phyloP scores from a whole-genome alignment of 305 asterid species.

The Euphrasia arctica region DNA sequence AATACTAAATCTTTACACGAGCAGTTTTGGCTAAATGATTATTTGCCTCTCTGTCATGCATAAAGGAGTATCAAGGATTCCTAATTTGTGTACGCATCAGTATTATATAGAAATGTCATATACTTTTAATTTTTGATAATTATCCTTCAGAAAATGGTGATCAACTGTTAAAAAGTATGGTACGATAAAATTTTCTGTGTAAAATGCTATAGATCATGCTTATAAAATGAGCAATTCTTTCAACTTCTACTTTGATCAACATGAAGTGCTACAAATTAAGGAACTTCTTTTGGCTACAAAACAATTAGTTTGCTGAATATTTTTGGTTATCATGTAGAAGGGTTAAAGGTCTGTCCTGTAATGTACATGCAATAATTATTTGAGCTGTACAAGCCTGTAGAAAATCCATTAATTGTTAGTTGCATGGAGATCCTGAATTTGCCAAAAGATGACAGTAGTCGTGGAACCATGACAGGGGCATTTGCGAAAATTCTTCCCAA shows the following conservation, averaged over 20 bases:
- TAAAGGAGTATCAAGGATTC: neutral
- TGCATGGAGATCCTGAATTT: constrained; percentile 78
- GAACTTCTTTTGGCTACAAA: constrained; percentile 5
- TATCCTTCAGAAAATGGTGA: neutral
- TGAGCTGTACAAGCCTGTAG: constrained; percentile 78
- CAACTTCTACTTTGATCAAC: neutral
- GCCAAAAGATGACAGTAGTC: constrained; percentile 48
- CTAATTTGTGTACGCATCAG: neutral
- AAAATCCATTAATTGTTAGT: constrained; percentile 63
- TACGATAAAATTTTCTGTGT: no score
- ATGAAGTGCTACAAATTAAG: constrained; percentile 3
- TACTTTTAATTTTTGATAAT: neutral
- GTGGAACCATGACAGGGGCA: constrained; percentile 48
- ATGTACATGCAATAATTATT: constrained; percentile 51
- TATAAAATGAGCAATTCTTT: constrained; percentile 2
- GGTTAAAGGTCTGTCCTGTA: neutral
- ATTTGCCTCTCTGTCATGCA: neutral
- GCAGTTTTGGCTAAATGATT: neutral
- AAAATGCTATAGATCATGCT: neutral
- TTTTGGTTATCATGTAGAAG: constrained; percentile 1
- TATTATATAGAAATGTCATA: neutral
- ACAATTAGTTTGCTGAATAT: neutral
- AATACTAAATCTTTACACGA: neutral
- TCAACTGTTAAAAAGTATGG: neutral
- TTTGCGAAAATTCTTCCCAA: constrained; percentile 66